Percentiles rank a stretch among this genome's conserved stretches.
phyloP scores from a whole-genome alignment of 2,329 filamentous ascomycete genomes.

The Calonectria ilicicola region DNA sequence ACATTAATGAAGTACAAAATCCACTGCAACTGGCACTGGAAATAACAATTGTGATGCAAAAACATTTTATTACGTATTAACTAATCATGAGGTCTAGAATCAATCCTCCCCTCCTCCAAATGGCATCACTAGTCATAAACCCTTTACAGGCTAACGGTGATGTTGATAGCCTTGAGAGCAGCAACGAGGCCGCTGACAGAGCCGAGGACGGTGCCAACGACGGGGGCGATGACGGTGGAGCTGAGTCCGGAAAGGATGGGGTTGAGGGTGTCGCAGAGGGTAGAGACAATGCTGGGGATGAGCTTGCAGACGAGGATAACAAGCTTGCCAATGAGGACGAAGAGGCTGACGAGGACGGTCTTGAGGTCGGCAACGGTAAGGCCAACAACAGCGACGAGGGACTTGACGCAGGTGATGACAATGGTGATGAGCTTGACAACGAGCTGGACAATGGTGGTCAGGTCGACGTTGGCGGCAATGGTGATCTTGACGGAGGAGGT shows the following conservation, averaged over 20 bases:
- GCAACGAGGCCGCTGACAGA: background rate
- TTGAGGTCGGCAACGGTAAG: background rate
- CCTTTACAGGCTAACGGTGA: background rate
- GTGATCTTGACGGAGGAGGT: background rate
- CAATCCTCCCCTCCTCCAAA: background rate
- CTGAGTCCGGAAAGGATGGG: slow-evolving; percentile 1
- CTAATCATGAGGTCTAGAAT: background rate
- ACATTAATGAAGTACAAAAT: too few relatives aligned
- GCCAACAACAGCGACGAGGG: background rate
- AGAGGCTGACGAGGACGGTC: background rate
- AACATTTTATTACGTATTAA: slow-evolving; percentile 1
- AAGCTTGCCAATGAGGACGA: background rate
- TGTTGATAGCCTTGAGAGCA: background rate
- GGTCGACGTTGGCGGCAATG: background rate
- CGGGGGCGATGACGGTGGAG: background rate
- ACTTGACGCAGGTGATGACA: background rate
- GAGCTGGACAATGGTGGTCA: background rate
- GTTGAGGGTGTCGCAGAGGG: background rate
- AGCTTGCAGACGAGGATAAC: background rate
- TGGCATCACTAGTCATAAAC: background rate
- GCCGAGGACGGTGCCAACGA: background rate
- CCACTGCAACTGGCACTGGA: too few relatives aligned
- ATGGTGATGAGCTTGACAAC: background rate
- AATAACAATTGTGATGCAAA: background rate
- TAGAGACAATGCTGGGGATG: background rate